A percentile compares a stretch with the other conserved stretches of the same genome.
Evolutionary conservation across 768 basidiomycete species (phyloP).

Genomic region (Punctularia strigosozonata): DNA sequence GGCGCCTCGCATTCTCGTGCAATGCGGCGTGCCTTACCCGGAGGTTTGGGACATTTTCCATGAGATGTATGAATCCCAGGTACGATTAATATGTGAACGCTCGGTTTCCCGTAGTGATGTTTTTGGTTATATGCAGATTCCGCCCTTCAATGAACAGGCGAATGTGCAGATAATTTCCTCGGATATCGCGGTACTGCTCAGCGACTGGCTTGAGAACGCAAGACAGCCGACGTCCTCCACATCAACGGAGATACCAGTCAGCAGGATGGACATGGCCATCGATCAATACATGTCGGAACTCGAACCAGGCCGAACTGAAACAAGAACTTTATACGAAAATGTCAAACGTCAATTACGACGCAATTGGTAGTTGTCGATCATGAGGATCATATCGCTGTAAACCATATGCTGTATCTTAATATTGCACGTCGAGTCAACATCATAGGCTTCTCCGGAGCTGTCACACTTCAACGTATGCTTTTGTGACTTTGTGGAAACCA

Average conservation of each 20-base stretch:
- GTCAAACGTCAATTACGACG: constrained; percentile 61
- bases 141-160: constrained; percentile 72
- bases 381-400: too few relatives aligned
- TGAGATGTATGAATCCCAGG: constrained; percentile 83
- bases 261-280: constrained; percentile 60
- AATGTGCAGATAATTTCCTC: constrained; percentile 73
- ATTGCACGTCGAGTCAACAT: too few relatives aligned
- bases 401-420: too few relatives aligned
- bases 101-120: constrained; percentile 3
- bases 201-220: constrained; percentile 74
- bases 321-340: constrained; percentile 52
- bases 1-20: constrained; percentile 66
- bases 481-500: too few relatives aligned
- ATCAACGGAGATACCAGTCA: constrained; percentile 59
- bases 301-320: constrained; percentile 48
- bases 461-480: too few relatives aligned
- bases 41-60: constrained; percentile 82
- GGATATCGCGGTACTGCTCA: constrained; percentile 71
- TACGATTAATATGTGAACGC: constrained; percentile 21
- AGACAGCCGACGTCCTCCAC: constrained; percentile 58
- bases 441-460: too few relatives aligned
- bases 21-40: constrained; percentile 70
- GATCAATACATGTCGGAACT: constrained; percentile 68
- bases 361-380: constrained; percentile 54
- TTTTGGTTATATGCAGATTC: constrained; percentile 34